Base-by-base conservation (phyloP, 2,329 filamentous ascomycete genomes). In the Saccharata proteae region DNA sequence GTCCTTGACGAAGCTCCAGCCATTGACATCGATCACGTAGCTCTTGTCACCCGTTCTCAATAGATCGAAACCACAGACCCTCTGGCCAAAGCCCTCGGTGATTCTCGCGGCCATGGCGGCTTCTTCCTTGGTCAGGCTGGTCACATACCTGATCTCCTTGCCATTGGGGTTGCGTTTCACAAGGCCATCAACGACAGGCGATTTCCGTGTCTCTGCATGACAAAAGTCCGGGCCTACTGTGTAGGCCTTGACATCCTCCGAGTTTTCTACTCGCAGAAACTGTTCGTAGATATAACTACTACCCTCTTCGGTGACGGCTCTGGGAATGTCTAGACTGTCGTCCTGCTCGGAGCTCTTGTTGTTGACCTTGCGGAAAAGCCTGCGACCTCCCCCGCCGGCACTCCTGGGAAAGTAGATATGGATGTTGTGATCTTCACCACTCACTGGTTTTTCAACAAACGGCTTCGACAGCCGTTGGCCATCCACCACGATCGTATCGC, bases 1-100 rank as follows among this genome's bases (percentile, higher is more conserved):
- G 54, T 98, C 92, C 55, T 98, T 98, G 54, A 98, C 90, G 48
- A 98, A 98, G 51, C 88, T 96, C 92, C 92, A 98, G 9, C 90
- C 90, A 54, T 98, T 98, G 45, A 98, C 90, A 47, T 98, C 90
- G 43, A 98, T 98, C 29, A 98, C 90, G 57, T 84, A 98, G 52
- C 88, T 96, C 54, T 83, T 83, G 11, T 85, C 83, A 29, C 75
- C 77, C 9, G 86, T 84, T 16, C 92, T 77, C 35, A 98, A 65
- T 38, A 98, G 67, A 52, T 98, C 90, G 47, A 98, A 98, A 0
- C 90, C 90, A 51, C 90, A 98, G 3, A 98, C 86, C 33, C 84
- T 70, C 55, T 98, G 90, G 0, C 88, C 90, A 55, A 98, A 98
- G 0, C 84, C 80, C 26, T 75, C 78, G 2, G 86, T 84, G 37